Conservation (phyloP, 306 rosid species). For the Cucumis cinereus region DNA sequence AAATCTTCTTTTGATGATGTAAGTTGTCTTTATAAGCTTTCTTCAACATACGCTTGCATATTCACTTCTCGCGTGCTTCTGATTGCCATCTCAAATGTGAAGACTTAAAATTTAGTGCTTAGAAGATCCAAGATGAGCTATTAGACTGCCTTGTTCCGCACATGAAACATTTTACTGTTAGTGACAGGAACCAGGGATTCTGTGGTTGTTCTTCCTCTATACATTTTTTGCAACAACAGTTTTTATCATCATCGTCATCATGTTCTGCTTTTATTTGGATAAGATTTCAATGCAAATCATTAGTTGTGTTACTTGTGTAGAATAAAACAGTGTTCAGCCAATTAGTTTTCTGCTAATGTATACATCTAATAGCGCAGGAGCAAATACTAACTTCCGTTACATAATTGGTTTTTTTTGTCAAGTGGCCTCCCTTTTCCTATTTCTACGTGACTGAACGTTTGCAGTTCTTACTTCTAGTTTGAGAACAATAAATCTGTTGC, state of each 20-base stretch:
- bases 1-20: slow-evolving; percentile 79
- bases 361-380: neutral
- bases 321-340: neutral
- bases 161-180: neutral
- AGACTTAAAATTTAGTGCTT: neutral
- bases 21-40: slow-evolving; percentile 23
- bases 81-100: neutral
- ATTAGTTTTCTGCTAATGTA: neutral
- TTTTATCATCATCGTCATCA: neutral
- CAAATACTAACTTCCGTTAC: neutral
- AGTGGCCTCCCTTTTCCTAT: neutral
- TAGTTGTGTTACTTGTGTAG: neutral
- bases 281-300: neutral
- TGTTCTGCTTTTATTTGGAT: neutral
- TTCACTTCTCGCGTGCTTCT: neutral
- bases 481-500: slow-evolving; percentile 6
- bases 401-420: neutral
- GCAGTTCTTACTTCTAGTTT: neutral
- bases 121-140: neutral
- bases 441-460: neutral
- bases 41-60: neutral
- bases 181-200: neutral
- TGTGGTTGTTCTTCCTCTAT: neutral
- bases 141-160: neutral
- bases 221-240: neutral